Conservation (phyloP, 2,329 filamentous ascomycete species). For the Venturia pyrina region DNA sequence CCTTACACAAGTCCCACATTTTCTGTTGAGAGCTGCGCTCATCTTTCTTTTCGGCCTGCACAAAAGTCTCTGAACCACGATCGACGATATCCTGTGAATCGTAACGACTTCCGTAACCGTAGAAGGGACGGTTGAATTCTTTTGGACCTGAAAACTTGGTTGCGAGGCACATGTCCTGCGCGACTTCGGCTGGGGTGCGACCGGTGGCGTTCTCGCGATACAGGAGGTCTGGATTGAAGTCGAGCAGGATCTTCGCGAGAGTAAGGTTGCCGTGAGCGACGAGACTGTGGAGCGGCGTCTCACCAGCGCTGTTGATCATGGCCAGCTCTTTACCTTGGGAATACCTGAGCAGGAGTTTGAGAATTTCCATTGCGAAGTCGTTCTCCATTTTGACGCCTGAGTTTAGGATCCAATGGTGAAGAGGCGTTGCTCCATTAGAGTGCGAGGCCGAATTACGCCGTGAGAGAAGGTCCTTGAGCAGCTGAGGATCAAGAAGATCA, state of each 20-base stretch:
- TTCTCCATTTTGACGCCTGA: not conserved
- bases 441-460: conserved; percentile 33
- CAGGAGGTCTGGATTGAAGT: conserved; percentile 48
- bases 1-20: conserved; percentile 30
- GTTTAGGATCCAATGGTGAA: conserved; percentile 34
- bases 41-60: conserved; percentile 12
- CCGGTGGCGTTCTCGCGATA: conserved; percentile 68
- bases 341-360: conserved; percentile 44
- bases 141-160: conserved; percentile 20
- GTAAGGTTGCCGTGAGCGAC: conserved; percentile 32
- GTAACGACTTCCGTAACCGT: not conserved
- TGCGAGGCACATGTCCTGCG: conserved; percentile 44
- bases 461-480: conserved; percentile 48
- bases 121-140: conserved; percentile 18
- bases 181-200: conserved; percentile 59
- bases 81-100: not conserved
- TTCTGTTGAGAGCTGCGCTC: conserved; percentile 9
- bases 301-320: conserved; percentile 53
- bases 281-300: conserved; percentile 54
- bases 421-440: conserved; percentile 30
- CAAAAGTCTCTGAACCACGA: conserved; percentile 17
- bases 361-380: conserved; percentile 22
- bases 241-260: conserved; percentile 39
- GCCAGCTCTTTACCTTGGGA: conserved; percentile 39
- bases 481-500: conserved; percentile 45